A percentile compares a stretch with the other conserved stretches of the same genome.
phyloP scores from a whole-genome alignment of 2,329 filamentous ascomycete genomes.

The Colletotrichum sp. region DNA sequence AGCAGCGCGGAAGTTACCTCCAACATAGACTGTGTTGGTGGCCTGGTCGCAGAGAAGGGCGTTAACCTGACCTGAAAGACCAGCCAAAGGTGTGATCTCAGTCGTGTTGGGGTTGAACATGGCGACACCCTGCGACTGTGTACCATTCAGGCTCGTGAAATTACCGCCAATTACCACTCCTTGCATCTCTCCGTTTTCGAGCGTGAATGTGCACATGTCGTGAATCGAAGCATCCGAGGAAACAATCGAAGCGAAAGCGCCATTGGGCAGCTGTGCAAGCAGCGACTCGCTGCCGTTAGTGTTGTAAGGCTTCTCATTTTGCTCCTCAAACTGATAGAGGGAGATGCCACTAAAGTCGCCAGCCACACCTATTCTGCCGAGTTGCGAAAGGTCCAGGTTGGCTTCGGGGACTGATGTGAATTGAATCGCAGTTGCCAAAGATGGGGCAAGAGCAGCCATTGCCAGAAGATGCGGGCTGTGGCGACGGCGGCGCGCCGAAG shows the following conservation, averaged over 20 bases:
- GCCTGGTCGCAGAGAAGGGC: conserved; percentile 82
- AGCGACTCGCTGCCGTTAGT: conserved; percentile 84
- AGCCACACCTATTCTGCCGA: conserved; percentile 84
- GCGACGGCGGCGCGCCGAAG: conserved; percentile 43
- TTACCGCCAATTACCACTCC: conserved; percentile 90
- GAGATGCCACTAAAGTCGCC: conserved; percentile 94
- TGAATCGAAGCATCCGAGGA: conserved; percentile 84
- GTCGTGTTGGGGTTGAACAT: conserved; percentile 78
- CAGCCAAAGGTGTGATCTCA: conserved; percentile 74
- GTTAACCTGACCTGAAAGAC: conserved; percentile 82
- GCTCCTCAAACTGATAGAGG: conserved; percentile 83
- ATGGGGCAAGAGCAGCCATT: conserved; percentile 44
- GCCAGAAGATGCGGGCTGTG: conserved; percentile 40
- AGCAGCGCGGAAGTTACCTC: conserved; percentile 79
- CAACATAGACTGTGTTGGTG: conserved; percentile 84
- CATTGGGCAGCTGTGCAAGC: conserved; percentile 83
- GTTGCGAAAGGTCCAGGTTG: conserved; percentile 76
- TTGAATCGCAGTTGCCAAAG: conserved; percentile 54
- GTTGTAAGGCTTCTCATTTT: conserved; percentile 70
- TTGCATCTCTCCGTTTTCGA: conserved; percentile 68
- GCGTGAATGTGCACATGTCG: conserved; percentile 82
- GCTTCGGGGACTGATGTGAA: conserved; percentile 69
- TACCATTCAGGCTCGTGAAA: conserved; percentile 86
- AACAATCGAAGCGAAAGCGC: conserved; percentile 76
- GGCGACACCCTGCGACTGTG: conserved; percentile 79